A percentile compares a stretch with the other conserved stretches of the same genome.
Evolutionary conservation across 768 basidiomycete genomes (phyloP).

Genomic region (Lenzites betulinus): DNA sequence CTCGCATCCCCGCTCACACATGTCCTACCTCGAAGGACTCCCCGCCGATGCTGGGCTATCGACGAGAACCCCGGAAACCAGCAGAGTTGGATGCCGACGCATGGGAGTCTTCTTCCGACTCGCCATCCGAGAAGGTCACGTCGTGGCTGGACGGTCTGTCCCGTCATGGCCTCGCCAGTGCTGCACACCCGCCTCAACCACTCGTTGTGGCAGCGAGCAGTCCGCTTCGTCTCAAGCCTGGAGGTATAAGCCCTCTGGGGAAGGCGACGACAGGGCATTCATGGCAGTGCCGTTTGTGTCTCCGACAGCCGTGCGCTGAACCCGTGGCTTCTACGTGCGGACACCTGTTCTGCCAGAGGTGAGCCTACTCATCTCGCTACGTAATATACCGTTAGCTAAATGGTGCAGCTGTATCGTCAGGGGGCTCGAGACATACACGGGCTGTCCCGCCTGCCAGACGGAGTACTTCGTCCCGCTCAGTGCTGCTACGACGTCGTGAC

Average conservation of each 20-base stretch:
- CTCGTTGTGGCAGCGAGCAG: not conserved
- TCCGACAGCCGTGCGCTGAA: conserved; percentile 22
- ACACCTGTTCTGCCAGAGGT: conserved; percentile 32
- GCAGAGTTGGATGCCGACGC: not conserved
- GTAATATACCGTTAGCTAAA: not conserved
- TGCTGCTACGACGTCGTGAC: not conserved
- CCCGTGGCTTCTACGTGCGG: conserved; percentile 31
- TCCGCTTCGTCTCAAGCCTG: too few relatives aligned
- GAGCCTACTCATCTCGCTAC: not conserved
- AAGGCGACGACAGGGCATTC: too few relatives aligned
- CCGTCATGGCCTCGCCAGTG: not conserved
- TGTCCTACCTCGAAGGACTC: not conserved
- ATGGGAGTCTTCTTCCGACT: not conserved
- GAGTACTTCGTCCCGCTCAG: conserved; percentile 21
- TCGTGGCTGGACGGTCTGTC: not conserved
- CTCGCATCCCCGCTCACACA: not conserved
- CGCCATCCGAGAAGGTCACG: too few relatives aligned
- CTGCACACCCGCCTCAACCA: too few relatives aligned
- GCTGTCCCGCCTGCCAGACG: conserved; percentile 27
- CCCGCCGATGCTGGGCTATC: not conserved
- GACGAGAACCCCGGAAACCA: not conserved
- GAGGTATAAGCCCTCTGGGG: too few relatives aligned
- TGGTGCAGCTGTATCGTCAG: conserved; percentile 24
- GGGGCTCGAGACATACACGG: not conserved
- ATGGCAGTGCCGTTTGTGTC: conserved; percentile 29